Conservation (phyloP, 1,284 basidiomycete species). For the Amylostereum areolatum region DNA sequence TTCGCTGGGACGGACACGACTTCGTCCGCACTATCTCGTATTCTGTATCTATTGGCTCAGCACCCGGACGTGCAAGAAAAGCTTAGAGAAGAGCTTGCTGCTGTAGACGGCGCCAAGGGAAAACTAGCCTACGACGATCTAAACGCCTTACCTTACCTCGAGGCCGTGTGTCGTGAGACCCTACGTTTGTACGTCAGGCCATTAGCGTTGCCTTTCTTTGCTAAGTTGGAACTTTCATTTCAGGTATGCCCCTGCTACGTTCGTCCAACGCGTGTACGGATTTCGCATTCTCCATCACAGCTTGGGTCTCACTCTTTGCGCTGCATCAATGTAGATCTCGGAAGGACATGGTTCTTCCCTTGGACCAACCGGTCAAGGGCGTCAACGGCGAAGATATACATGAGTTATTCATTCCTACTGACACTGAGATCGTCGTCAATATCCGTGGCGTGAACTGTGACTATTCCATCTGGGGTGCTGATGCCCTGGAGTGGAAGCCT, state of each 20-base stretch:
- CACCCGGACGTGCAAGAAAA: conserved; percentile 14
- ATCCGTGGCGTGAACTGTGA: conserved; percentile 7
- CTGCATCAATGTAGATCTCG: not conserved
- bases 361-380: conserved; percentile 9
- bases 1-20: conserved; percentile 18
- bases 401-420: conserved; percentile 7
- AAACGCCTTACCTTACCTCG: conserved; percentile 32
- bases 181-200: conserved; percentile 24
- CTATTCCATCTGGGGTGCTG: conserved; percentile 16
- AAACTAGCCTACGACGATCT: conserved; percentile 31
- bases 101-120: conserved; percentile 3
- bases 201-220: too few relatives aligned
- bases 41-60: conserved; percentile 13
- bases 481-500: conserved; percentile 19
- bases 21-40: conserved; percentile 13
- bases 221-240: too few relatives aligned
- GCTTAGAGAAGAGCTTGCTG: conserved; percentile 15
- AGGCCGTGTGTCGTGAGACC: conserved; percentile 42
- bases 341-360: conserved; percentile 10
- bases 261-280: conserved; percentile 36
- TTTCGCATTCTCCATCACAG: not conserved
- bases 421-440: conserved; percentile 11
- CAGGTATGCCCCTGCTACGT: conserved; percentile 34
- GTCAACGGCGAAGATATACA: conserved; percentile 6
- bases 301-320: not conserved